A percentile compares a stretch with the other conserved stretches of the same genome.
phyloP scores from a whole-genome alignment of 2,329 filamentous ascomycete species.

The Fusarium begoniae region DNA sequence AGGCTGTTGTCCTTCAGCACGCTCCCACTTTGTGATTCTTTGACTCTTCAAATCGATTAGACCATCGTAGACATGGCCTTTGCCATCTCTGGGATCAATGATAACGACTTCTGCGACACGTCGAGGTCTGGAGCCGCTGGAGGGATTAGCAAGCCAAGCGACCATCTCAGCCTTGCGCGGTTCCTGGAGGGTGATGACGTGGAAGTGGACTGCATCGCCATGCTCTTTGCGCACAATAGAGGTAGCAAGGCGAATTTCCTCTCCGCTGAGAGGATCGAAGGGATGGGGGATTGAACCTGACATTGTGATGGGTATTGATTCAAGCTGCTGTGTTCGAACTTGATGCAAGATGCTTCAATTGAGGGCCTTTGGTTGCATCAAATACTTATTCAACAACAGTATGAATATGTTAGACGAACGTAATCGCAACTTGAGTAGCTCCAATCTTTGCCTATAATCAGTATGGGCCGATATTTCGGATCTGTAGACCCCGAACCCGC shows the following conservation, averaged over 20 bases:
- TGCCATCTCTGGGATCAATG: constrained; percentile 77
- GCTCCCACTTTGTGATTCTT: constrained; percentile 78
- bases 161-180: constrained; percentile 87
- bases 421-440: neutral
- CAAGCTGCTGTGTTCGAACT: too few species aligned
- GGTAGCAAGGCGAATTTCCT: constrained; percentile 73
- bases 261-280: constrained; percentile 62
- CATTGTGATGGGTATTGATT: neutral
- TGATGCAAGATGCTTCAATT: neutral
- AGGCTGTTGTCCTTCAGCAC: constrained; percentile 80
- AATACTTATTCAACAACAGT: neutral
- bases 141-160: constrained; percentile 76
- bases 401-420: neutral
- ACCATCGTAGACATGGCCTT: constrained; percentile 75
- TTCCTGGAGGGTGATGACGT: constrained; percentile 85
- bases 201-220: constrained; percentile 76
- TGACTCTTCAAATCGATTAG: constrained; percentile 75
- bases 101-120: constrained; percentile 84
- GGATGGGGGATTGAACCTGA: constrained; percentile 26
- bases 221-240: constrained; percentile 74
- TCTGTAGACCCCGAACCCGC: neutral
- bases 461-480: neutral
- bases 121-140: constrained; percentile 67
- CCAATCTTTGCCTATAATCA: neutral
- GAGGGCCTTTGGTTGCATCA: neutral